These are phyloP conservation scores for Rubia yunnanensis DNA, from an alignment of 257 asterid genomes.

Conservation along the genomic window DNA sequence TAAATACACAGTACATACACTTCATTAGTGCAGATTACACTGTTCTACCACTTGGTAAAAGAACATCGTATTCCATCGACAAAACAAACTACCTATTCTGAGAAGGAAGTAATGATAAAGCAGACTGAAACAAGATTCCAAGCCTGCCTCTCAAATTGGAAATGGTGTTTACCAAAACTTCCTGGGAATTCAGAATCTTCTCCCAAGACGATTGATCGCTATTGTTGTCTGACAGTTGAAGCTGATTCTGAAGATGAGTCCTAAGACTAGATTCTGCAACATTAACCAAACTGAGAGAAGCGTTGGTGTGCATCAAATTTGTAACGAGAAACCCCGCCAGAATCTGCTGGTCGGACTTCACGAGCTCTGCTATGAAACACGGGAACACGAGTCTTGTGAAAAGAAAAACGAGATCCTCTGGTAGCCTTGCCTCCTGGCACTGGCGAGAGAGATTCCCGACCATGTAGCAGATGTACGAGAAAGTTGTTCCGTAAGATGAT, in stretches of 20 bases:
- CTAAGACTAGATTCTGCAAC: slow-evolving; percentile 60
- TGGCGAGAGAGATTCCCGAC: slow-evolving; percentile 61
- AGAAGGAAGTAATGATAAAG: slow-evolving; percentile 39
- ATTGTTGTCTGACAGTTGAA: slow-evolving; percentile 18
- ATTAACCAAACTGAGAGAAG: slow-evolving; percentile 58
- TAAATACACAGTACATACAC: too few relatives aligned
- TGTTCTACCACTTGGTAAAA: neutral
- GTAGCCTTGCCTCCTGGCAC: slow-evolving; percentile 44
- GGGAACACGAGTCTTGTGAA: slow-evolving; percentile 61
- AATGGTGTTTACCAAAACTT: slow-evolving; percentile 33
- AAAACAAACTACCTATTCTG: slow-evolving; percentile 28
- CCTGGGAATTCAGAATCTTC: slow-evolving; percentile 8
- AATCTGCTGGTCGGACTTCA: slow-evolving; percentile 67
- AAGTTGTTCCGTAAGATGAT: slow-evolving; percentile 51
- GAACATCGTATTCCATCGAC: slow-evolving; percentile 10
- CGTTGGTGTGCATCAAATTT: slow-evolving; percentile 54
- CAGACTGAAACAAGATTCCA: slow-evolving; percentile 38
- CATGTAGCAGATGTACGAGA: slow-evolving; percentile 70
- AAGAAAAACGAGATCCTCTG: slow-evolving; percentile 24
- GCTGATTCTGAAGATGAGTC: slow-evolving; percentile 44
- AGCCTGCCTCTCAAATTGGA: slow-evolving; percentile 38
- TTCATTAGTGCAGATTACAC: too few relatives aligned
- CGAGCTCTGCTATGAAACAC: slow-evolving; percentile 67
- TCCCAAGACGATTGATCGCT: slow-evolving; percentile 24
- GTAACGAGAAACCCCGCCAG: slow-evolving; percentile 78